Conservation (phyloP, 257 asterid species). For the Petrea volubilis region DNA sequence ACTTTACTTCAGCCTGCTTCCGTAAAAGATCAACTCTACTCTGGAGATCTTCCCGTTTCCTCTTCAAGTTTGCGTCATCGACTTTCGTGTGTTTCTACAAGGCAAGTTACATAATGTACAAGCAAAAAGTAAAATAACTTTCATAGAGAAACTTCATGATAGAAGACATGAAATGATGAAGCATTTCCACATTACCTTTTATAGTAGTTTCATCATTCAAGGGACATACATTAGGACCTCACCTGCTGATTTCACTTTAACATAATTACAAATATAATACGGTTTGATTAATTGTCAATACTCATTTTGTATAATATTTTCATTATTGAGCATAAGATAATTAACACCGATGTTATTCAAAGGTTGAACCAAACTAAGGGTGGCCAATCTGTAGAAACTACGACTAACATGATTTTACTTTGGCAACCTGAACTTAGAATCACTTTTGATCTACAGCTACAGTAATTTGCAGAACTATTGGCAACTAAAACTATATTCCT, state of each 20-base stretch:
- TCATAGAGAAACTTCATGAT: constrained; percentile 8
- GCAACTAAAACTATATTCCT: neutral
- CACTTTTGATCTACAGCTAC: neutral
- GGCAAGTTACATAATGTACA: constrained; percentile 21
- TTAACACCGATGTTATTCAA: neutral
- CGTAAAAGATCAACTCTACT: constrained; percentile 83
- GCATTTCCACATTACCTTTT: constrained; percentile 2
- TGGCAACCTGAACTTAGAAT: neutral
- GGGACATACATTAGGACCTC: constrained; percentile 1
- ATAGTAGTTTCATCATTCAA: constrained; percentile 1
- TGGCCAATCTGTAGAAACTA: neutral
- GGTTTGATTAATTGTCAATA: neutral
- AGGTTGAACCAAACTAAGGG: constrained; percentile 12
- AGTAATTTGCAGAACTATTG: neutral
- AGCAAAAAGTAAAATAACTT: constrained; percentile 12
- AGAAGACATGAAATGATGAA: constrained; percentile 22
- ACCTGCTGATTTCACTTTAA: neutral
- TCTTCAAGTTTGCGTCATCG: constrained; percentile 66
- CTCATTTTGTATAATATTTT: neutral
- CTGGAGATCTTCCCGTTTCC: constrained; percentile 84
- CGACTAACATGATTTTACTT: neutral
- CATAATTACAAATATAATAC: neutral
- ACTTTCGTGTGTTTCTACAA: constrained; percentile 66
- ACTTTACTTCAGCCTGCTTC: constrained; percentile 83
- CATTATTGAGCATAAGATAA: neutral